Base-by-base conservation (phyloP, 306 rosid genomes). In the Glycyrrhiza uralensis region DNA sequence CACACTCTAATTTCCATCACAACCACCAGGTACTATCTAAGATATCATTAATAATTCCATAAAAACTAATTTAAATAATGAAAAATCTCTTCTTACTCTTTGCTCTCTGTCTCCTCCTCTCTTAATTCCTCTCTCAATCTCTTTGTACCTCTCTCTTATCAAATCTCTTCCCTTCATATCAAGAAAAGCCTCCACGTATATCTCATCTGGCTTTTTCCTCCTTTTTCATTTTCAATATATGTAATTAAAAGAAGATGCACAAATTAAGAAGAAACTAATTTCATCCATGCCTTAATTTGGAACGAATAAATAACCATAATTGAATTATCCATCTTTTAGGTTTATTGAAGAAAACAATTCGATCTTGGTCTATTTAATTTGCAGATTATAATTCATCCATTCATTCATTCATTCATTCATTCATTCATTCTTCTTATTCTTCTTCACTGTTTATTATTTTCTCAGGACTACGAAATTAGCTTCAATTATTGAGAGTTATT, bases 1-100 rank as follows among this genome's bases (percentile, higher is more conserved):
- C 79, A 76, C 72, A 68, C 85, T 82, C 88, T 45, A 87, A 80
- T 86, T 86, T 87, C 87, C 87, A 66, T 87, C 88, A 88, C 80
- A 80, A 77, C 79, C 49, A 20, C 54, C 82, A 87, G 91, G 92
- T 87, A 88, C 76, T 73, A 36, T 18, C 26, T 24, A 44, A 26
- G 22, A 66, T 69, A 56, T 74, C 81, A 51, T 77, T 78, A 71
- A 42, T 29, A n/a, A 64, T 72, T 59, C 54, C 71, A 23, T 9
- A 7, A 24, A 55, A 35, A 68, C 72, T 62, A 58, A 36, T 38
- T 67, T 57, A 74, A 52, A 81, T 78, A n/a, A 41, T 80, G 36
- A 59, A 52, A 9, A 57, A 75, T 80, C 81, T 71, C 61, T 7
- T 58, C 49, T 73, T 13, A 26, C 61, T 54, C 44, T 78, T 75